Evolutionary conservation across 1,284 basidiomycete genomes (phyloP).

Genomic region (Blastosporella zonata): DNA sequence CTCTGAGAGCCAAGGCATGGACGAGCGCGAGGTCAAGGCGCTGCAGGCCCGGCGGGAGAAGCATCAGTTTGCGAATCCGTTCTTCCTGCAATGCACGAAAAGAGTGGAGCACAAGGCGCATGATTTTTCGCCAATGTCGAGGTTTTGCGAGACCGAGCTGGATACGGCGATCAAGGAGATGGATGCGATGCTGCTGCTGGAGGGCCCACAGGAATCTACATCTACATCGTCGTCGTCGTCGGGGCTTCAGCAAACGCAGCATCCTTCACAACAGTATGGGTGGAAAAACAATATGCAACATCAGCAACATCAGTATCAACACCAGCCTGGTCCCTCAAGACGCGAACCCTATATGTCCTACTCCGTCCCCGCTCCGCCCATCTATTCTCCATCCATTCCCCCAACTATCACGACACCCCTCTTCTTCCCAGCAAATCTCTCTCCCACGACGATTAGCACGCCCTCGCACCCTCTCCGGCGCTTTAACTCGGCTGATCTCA

Average conservation of each 20-base stretch:
- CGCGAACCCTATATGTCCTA: not conserved
- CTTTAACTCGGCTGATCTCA: conserved; percentile 52
- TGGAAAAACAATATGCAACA: not conserved
- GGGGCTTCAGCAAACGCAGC: not conserved
- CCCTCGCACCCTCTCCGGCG: conserved; percentile 44
- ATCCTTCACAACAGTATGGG: not conserved
- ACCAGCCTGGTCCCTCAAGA: not conserved
- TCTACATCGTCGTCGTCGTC: not conserved
- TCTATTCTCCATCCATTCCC: not conserved
- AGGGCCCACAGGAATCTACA: not conserved
- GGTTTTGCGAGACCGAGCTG: conserved; percentile 69
- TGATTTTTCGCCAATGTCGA: conserved; percentile 78
- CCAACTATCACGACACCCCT: not conserved
- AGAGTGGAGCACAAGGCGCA: conserved; percentile 62
- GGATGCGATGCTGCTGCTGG: conserved; percentile 43
- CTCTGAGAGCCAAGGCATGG: conserved; percentile 45
- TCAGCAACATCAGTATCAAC: not conserved
- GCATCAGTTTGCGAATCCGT: conserved; percentile 63
- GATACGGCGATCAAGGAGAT: conserved; percentile 64
- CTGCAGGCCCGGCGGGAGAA: conserved; percentile 54
- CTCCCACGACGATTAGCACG: conserved; percentile 24
- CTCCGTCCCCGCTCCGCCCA: not conserved
- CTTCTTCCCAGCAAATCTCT: conserved; percentile 19
- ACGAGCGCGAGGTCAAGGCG: conserved; percentile 44
- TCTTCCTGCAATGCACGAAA: conserved; percentile 69